Base-by-base conservation (phyloP, 345 rosid species). In the Dimocarpus longan region DNA sequence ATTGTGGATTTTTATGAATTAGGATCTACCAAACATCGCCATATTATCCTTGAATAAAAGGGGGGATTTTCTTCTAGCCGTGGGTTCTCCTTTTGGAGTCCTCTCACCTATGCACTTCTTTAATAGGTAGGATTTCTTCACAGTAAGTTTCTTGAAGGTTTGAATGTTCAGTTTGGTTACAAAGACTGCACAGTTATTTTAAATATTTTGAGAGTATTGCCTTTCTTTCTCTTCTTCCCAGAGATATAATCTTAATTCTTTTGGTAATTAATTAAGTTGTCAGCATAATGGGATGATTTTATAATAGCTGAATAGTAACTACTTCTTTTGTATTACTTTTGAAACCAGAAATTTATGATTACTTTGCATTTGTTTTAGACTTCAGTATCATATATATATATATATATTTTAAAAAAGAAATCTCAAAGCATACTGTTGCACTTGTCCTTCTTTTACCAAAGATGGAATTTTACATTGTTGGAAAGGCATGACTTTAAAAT, bases 11-110 rank as follows among this genome's bases (percentile, higher is more conserved):
- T 5, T 84, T 81, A 78, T 82, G 70, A 71, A 83, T 78, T 82
- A 96, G 99, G 87, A 78, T 73, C 86, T 80, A 44, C 95, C 90
- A 40, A 82, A 69, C 72, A 72, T 92, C 32, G 62, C 81, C 54
- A 57, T 81, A 56, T 83, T 91, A 70, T 71, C 85, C 67, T 80
- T 82, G 57, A 79, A 69, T 78, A 85, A 70, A 83, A 88, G 90
- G 82, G 97, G 97, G 72, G 95, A 89, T 80, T 84, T 83, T 80
- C 87, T 96, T 78, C 79, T 96, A 78, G 90, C 94, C 16, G 90
- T 90, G 63, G 99, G 95, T 78, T 96, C 99, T 88, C 99, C 99
- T 63, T 96, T 96, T 80, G 98, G 97, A 66, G 82, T 91, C 84
- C 92, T 93, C 74, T 96, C 99, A 52, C 95, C 97, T 8, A 40